Percentiles rank a stretch among this genome's conserved stretches.
phyloP scores from a whole-genome alignment of 169 alveolate genomes.

The Cryptosporidium sp. region DNA sequence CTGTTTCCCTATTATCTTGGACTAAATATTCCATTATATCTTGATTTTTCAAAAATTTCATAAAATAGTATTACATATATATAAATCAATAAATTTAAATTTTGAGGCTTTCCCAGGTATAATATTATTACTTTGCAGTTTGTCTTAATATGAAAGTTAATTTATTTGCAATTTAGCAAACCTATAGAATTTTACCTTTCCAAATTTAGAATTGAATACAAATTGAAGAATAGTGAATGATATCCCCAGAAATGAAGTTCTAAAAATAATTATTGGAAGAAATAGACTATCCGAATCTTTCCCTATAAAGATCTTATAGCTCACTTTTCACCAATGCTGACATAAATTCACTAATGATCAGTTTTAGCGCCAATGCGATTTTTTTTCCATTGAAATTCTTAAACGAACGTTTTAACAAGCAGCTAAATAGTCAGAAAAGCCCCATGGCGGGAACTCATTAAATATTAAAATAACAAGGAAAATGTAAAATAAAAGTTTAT shows the following conservation, averaged over 20 bases:
- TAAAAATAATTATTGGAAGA: background rate
- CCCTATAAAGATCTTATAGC: background rate
- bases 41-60: background rate
- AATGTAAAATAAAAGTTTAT: background rate
- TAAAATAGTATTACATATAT: background rate
- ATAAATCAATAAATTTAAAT: background rate
- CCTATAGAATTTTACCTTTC: background rate
- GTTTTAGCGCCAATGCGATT: constrained; percentile 1
- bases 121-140: background rate
- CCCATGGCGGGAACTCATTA: background rate
- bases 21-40: background rate
- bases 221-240: background rate
- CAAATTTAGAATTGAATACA: background rate
- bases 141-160: background rate
- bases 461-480: background rate
- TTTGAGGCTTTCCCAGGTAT: background rate
- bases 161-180: background rate
- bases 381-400: background rate
- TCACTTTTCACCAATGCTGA: background rate
- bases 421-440: background rate
- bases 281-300: background rate
- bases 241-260: background rate
- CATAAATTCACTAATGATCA: background rate
- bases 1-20: background rate
- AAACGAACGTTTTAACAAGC: background rate